Base-by-base conservation (phyloP, 2,329 filamentous ascomycete species). In the Mycocentrospora acerina region DNA sequence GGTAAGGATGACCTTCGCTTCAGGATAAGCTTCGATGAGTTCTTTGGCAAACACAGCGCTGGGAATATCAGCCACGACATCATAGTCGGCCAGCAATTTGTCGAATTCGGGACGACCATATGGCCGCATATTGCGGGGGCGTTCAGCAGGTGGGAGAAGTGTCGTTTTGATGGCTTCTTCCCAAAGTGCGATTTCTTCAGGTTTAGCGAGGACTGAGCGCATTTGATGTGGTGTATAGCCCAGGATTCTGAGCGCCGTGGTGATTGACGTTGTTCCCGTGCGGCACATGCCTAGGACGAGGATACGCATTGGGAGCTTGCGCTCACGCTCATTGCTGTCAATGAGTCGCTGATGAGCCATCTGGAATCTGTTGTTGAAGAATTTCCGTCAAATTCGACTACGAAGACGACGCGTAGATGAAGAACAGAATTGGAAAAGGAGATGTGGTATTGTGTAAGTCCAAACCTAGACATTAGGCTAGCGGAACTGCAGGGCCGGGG, bases 221-320 rank as follows among this genome's bases (percentile, higher is more conserved):
- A 60, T 59, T 3, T 55, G 47, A 38, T 59, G 51, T 1, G 55
- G 43, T 4, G 46, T 57, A 44, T 59, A 62, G 24, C 55, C 57
- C 3, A 62, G 71, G 76, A 60, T 73, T 80, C 81, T 51, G 3
- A 64, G 49, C 1, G 59, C 60, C 24, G 32, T 28, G 17, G 39
- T 34, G 12, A 63, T 46, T 13, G 59, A 87, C 24, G 82, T 79
- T 55, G 85, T 88, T 57, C 84, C 84, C 7, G 84, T 88, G 47
- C 84, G 76, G 38, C 82, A 82, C 13, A 87, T 74, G 30, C 84
- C 85, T 0, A 89, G 75, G 31, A 83, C 78, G 24, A 88, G 78
- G 31, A 88, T 80, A 61, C 80, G 80, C 84, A 88, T 88, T 24
- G 84, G 84, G 35, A 86, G 82, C 22, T 73, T 78, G 39, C 85